Percentiles rank a stretch among this genome's conserved stretches.
phyloP scores from a whole-genome alignment of 768 basidiomycete genomes.

The Harrya chromipes region DNA sequence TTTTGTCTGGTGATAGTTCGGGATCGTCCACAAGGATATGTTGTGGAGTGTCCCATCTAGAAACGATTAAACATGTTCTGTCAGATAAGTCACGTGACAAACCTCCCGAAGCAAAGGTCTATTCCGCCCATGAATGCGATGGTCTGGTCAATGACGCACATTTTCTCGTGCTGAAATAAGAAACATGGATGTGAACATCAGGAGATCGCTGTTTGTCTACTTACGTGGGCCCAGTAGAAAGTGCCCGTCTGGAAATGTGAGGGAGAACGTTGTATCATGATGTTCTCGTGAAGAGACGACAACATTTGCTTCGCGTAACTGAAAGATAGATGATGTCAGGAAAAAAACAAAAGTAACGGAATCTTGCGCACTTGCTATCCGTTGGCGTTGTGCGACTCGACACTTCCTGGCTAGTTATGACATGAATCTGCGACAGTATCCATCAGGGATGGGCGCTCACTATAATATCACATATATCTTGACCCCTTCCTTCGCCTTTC shows the following conservation, averaged over 20 bases:
- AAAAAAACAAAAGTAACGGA: not conserved
- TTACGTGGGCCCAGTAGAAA: slow-evolving; percentile 97
- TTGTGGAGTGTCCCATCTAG: slow-evolving; percentile 94
- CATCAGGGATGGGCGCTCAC: slow-evolving; percentile 40
- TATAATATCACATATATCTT: slow-evolving; percentile 96
- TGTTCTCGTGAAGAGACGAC: slow-evolving; percentile 79
- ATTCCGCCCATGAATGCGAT: slow-evolving; percentile 99
- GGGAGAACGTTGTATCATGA: slow-evolving; percentile 95
- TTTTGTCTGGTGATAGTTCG: slow-evolving; percentile 51
- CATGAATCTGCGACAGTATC: slow-evolving; percentile 3
- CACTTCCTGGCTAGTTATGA: slow-evolving; percentile 75
- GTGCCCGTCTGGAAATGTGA: slow-evolving; percentile 97
- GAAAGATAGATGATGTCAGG: slow-evolving; percentile 8
- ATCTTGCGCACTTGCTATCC: slow-evolving; percentile 72
- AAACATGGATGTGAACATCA: not conserved
- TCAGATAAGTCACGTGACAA: slow-evolving; percentile 2
- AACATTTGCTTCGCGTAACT: slow-evolving; percentile 88
- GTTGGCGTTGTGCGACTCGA: slow-evolving; percentile 92
- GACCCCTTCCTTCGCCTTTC: slow-evolving; percentile 93
- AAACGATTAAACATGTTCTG: slow-evolving; percentile 1
- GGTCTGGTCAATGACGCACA: slow-evolving; percentile 95
- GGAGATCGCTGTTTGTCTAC: slow-evolving; percentile 20
- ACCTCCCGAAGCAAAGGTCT: slow-evolving; percentile 91
- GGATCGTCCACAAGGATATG: slow-evolving; percentile 87
- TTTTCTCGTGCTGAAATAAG: slow-evolving; percentile 80